Evolutionary conservation across 257 asterid genomes (phyloP), one percentile per base, ranked within the genome.

Genomic region (Ilex aquifolium): DNA sequence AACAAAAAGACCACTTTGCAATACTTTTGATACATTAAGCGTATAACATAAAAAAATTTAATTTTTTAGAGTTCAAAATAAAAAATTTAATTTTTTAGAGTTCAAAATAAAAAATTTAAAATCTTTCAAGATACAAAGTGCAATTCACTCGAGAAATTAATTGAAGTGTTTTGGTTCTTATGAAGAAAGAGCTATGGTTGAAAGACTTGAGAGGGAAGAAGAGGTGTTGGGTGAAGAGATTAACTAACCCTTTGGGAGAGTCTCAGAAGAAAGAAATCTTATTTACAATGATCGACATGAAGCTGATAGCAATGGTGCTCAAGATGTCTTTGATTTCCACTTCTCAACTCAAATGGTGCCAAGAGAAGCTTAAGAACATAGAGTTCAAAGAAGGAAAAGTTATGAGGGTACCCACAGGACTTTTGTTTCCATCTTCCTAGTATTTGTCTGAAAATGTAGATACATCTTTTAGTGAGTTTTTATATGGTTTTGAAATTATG

Each of bases 301-400:
- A 75, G 62, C 57, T 87, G 62, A 76, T 82, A 44, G 66, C 69
- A 39, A 79, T 51, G 70, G 68, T 80, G 55, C 88, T 82, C 0
- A 70, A 68, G 51, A 74, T 82, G 82, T 16, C 75, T 6, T 17
- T 66, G 21, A 58, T 87, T 63, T 73, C 83, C 8, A 64, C 60
- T 1, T 71, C 81, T 51, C 93, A 79, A 44, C 69, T 87, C 10
- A 60, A 74, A 30, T 87, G 95, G 92, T 84, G 95, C 67, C 76
- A 62, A 32, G 54, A 70, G n/a, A 87, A 82, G 80, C 84, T 87
- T 7, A 39, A 55, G 39, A 71, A 66, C 64, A 27, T 82, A 15
- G 72, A 73, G 31, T 71, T 82, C 53, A 55, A 44, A 62, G 62
- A 76, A 29, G 83, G 78, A 10, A 68, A 42, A 10, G 32, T 83